Evolutionary conservation across 116 monocot species (phyloP).

Genomic region (Cymodocea nodosa): DNA sequence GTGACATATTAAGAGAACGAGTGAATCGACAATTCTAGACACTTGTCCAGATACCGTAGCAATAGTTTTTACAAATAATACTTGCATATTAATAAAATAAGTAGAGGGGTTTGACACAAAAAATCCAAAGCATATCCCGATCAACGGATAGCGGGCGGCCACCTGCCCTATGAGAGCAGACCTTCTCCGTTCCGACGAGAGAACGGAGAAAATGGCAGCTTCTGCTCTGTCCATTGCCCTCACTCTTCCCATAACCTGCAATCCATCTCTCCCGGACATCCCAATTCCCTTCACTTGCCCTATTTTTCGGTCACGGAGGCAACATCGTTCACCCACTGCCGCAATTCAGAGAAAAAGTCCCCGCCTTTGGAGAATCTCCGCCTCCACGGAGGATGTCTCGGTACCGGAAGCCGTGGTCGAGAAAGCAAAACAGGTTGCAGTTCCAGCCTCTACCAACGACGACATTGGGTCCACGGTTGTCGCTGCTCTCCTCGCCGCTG

Average conservation of each 20-base stretch:
- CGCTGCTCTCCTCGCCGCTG: constrained; percentile 39
- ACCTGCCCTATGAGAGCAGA: too few species aligned
- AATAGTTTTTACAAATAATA: too few species aligned
- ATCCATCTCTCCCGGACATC: background rate
- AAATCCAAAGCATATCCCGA: too few species aligned
- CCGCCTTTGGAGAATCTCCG: constrained; percentile 10
- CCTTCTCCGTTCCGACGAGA: background rate
- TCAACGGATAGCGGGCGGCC: too few species aligned
- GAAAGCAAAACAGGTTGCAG: constrained; percentile 11
- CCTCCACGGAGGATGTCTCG: constrained; percentile 14
- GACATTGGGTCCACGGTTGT: constrained; percentile 25
- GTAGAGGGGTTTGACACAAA: too few species aligned
- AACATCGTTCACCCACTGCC: background rate
- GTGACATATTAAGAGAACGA: too few species aligned
- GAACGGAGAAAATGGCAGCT: background rate
- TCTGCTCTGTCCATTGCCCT: background rate
- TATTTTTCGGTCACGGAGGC: background rate
- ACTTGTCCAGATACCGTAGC: too few species aligned
- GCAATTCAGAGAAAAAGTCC: background rate
- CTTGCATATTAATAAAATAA: too few species aligned
- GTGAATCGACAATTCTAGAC: too few species aligned
- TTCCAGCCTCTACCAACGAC: constrained; percentile 12
- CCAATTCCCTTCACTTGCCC: background rate
- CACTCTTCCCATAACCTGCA: background rate
- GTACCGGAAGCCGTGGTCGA: constrained; percentile 21